Conservation (phyloP, 805 yeast genomes). For the Myxozyma neotropica region DNA sequence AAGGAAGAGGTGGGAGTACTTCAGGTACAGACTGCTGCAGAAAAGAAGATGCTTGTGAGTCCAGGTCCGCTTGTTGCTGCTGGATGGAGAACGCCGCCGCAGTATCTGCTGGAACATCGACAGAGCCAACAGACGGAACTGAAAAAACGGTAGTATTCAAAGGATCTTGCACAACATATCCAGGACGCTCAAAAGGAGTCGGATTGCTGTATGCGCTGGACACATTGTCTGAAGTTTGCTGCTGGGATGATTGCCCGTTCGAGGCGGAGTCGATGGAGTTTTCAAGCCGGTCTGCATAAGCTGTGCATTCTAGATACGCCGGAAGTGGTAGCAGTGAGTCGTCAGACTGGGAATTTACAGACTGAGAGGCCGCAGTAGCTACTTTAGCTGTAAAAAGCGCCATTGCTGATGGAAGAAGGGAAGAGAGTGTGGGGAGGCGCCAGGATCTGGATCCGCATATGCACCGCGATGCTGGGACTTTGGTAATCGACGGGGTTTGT, state of each 20-base stretch:
- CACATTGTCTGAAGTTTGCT: neutral
- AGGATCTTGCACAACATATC: slow-evolving; percentile 8
- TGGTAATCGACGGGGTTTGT: neutral
- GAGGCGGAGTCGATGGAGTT: slow-evolving; percentile 1
- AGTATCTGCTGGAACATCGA: neutral
- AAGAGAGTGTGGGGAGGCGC: neutral
- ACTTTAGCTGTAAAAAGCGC: slow-evolving; percentile 5
- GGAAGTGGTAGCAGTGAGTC: neutral
- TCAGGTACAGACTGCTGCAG: neutral
- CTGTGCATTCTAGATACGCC: slow-evolving; percentile 10
- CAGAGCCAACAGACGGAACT: slow-evolving; percentile 14
- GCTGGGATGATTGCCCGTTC: neutral
- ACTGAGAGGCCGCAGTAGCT: neutral
- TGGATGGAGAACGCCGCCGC: slow-evolving; percentile 1
- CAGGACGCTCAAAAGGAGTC: neutral
- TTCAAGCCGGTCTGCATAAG: slow-evolving; percentile 14
- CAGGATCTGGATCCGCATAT: slow-evolving; percentile 10
- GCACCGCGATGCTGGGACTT: neutral
- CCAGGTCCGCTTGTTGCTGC: slow-evolving; percentile 5
- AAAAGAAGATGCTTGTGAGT: neutral
- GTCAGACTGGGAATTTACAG: neutral
- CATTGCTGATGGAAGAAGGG: neutral
- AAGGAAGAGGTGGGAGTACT: slow-evolving; percentile 25
- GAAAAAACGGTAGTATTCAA: neutral
- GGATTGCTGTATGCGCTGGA: neutral